Base-by-base conservation (phyloP, 495 filamentous ascomycete species). In the Trichoderma asperelloides region DNA sequence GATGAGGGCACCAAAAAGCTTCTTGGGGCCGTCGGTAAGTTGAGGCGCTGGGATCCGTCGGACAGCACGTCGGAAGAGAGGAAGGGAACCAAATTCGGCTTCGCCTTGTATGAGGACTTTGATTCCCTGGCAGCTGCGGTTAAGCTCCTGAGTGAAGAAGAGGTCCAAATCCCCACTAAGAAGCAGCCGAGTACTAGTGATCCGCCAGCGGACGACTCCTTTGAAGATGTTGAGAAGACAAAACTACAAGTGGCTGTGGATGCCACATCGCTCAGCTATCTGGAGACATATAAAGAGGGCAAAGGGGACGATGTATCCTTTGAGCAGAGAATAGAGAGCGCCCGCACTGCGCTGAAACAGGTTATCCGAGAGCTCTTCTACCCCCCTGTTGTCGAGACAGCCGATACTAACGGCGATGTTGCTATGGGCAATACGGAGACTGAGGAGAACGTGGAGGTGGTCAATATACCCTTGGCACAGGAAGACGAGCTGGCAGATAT, bases 401-500 rank as follows among this genome's bases (percentile, higher is more conserved):
- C 75, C 60, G 83, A 85, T 68, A 77, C 69, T 7, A 86, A 91
- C 70, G 91, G 88, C 3, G 91, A 96, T 71, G 81, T 76, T 16
- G 73, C 80, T 4, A 95, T 96, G 91, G 84, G 82, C 63, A 89
- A 92, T 5, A 80, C 78, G 9, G 79, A 80, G 18, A 77, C 80
- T 60, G 86, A 80, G 41, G 84, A 84, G 39, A 82, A 91, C 67
- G 85, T 87, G 25, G 93, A 96, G 78, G 88, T 97, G 40, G 89
- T 97, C 69, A 97, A 92, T 51, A 97, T 97, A 68, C 89, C 91
- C 4, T 85, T 96, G 43, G 90, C 91, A 9, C 85, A 88, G 30
- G 95, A 99, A 70, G 95, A 99, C 74, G 95, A 99, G 71, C 82
- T 99, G 37, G 89, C 91, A 49, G 96, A 99, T 72, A 96, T 99